These are phyloP conservation scores for Claviceps capensis DNA, from an alignment of 2,329 filamentous ascomycete genomes.

Conservation along the genomic window DNA sequence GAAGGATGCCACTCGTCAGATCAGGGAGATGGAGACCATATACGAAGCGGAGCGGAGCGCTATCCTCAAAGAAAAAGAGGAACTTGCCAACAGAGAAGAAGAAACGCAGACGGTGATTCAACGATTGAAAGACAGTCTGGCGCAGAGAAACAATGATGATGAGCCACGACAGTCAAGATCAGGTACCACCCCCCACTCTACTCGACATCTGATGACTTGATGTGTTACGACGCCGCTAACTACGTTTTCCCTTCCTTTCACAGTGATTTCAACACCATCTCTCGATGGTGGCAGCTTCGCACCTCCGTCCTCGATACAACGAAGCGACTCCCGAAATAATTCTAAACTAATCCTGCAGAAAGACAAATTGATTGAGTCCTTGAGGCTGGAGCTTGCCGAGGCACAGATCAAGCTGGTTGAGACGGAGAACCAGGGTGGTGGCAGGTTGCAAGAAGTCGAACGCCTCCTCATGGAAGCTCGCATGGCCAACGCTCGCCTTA, in stretches of 20 bases:
- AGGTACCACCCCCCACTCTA: slow-evolving; percentile 27
- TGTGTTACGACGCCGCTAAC: slow-evolving; percentile 9
- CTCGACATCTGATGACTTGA: not conserved
- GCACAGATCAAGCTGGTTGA: slow-evolving; percentile 92
- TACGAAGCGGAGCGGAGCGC: slow-evolving; percentile 83
- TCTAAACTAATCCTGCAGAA: slow-evolving; percentile 88
- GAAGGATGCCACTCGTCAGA: slow-evolving; percentile 67
- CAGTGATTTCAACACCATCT: slow-evolving; percentile 48
- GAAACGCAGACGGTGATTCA: slow-evolving; percentile 86
- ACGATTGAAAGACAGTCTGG: slow-evolving; percentile 77
- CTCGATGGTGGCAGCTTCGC: slow-evolving; percentile 71
- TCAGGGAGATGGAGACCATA: slow-evolving; percentile 81
- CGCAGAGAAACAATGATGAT: slow-evolving; percentile 55
- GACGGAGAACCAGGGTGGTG: slow-evolving; percentile 83
- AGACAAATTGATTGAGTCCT: slow-evolving; percentile 86
- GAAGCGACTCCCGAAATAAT: slow-evolving; percentile 79
- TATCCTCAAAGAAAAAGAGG: slow-evolving; percentile 84
- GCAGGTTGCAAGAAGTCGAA: slow-evolving; percentile 79
- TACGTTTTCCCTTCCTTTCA: slow-evolving; percentile 1
- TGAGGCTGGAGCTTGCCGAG: slow-evolving; percentile 85
- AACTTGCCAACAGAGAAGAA: slow-evolving; percentile 70
- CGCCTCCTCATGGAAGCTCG: slow-evolving; percentile 79
- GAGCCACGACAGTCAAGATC: slow-evolving; percentile 44
- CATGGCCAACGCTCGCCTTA: slow-evolving; percentile 87
- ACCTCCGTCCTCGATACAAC: slow-evolving; percentile 68